Conservation (phyloP, 1,284 basidiomycete genomes). For the Papiliotrema fonsecae region DNA sequence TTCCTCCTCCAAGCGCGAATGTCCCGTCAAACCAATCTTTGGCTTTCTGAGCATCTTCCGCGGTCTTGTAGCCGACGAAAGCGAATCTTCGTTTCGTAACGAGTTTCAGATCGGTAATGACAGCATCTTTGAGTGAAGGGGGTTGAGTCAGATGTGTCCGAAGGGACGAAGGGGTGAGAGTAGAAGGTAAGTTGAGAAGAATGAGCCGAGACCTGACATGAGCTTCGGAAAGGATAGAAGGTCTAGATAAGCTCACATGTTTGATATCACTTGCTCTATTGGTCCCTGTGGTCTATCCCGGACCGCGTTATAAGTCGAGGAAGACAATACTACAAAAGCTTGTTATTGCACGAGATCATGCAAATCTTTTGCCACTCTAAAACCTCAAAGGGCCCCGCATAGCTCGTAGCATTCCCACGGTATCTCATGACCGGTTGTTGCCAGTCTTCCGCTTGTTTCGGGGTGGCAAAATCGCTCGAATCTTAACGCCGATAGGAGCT, state of each 20-base stretch:
- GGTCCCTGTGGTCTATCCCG: no score
- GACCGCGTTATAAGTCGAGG: no score
- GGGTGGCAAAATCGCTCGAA: neutral
- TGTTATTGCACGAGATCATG: conserved; percentile 4
- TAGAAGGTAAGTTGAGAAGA: conserved; percentile 82
- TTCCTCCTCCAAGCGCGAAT: conserved; percentile 65
- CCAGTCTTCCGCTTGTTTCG: neutral
- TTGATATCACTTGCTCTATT: no score
- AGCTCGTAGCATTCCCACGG: conserved; percentile 8
- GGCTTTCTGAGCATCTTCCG: conserved; percentile 69
- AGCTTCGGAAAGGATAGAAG: neutral
- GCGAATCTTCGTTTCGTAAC: conserved; percentile 80
- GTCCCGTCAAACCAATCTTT: conserved; percentile 81
- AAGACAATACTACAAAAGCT: neutral
- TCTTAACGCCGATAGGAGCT: neutral
- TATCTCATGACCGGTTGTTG: neutral
- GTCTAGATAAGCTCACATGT: no score
- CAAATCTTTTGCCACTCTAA: conserved; percentile 4
- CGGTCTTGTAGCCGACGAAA: conserved; percentile 84
- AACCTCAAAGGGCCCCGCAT: neutral
- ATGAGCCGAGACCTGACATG: conserved; percentile 72
- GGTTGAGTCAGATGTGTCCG: conserved; percentile 51
- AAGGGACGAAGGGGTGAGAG: conserved; percentile 53
- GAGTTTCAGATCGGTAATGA: conserved; percentile 81
- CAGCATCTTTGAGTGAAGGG: conserved; percentile 27